phyloP scores from a whole-genome alignment of 495 filamentous ascomycete genomes.

The Pyronema domesticum region DNA sequence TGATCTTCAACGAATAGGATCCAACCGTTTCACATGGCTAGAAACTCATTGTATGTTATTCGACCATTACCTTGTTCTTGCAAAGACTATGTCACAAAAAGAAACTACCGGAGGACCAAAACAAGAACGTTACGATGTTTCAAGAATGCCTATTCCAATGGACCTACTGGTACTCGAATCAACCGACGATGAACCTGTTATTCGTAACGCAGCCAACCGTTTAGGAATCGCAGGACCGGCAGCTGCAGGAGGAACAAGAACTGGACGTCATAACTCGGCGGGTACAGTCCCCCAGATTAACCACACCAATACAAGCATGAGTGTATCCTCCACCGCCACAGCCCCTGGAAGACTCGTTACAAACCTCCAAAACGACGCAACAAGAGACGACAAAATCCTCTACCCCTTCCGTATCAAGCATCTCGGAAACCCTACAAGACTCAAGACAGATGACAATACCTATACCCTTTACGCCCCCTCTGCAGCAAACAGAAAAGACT shows the following conservation, averaged over 20 bases:
- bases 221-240: constrained; percentile 49
- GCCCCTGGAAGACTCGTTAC: constrained; percentile 21
- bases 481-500: constrained; percentile 56
- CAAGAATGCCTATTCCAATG: constrained; percentile 93
- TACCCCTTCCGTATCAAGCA: constrained; percentile 95
- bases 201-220: constrained; percentile 34
- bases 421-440: constrained; percentile 58
- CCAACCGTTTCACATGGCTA: constrained; percentile 71
- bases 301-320: constrained; percentile 42
- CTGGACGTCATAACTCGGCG: constrained; percentile 17
- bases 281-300: constrained; percentile 35
- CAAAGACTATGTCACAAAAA: constrained; percentile 54
- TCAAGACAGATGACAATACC: constrained; percentile 26
- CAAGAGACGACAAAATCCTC: constrained; percentile 61
- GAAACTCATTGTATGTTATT: constrained; percentile 88
- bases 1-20: constrained; percentile 74
- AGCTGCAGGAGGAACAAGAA: constrained; percentile 32
- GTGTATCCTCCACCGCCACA: constrained; percentile 10
- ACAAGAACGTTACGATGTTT: constrained; percentile 84
- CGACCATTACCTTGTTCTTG: constrained; percentile 88
- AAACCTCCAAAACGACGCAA: constrained; percentile 32
- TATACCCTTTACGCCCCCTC: constrained; percentile 77
- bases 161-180: constrained; percentile 83
- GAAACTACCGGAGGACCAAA: constrained; percentile 48
- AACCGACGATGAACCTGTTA: constrained; percentile 73